A percentile compares a stretch with the other conserved stretches of the same genome.
phyloP scores from a whole-genome alignment of 2,329 filamentous ascomycete species.

The Zelopaecilomyces penicillatus region DNA sequence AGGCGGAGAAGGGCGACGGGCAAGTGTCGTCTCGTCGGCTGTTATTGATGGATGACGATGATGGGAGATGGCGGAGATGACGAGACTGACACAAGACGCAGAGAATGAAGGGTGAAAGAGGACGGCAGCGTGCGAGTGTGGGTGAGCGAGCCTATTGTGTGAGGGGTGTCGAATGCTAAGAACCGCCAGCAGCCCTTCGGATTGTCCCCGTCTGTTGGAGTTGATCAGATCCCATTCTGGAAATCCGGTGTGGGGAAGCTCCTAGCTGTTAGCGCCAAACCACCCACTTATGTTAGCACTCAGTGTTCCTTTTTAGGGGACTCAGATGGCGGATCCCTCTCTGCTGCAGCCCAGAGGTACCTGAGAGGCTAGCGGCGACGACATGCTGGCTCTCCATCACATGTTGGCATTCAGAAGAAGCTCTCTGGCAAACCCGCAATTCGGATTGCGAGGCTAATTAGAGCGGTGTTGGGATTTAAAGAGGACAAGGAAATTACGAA shows the following conservation, averaged over 20 bases:
- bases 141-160: neutral
- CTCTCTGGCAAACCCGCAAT: too few relatives aligned
- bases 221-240: conserved; percentile 8
- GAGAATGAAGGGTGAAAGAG: neutral
- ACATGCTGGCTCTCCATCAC: too few relatives aligned
- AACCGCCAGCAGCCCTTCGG: conserved; percentile 4
- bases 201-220: conserved; percentile 9
- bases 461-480: too few relatives aligned
- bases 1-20: neutral
- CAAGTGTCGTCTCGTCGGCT: neutral
- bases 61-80: conserved; percentile 1
- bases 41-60: neutral
- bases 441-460: too few relatives aligned
- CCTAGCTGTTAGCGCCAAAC: conserved; percentile 1
- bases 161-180: conserved; percentile 7
- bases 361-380: too few relatives aligned
- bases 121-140: neutral
- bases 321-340: too few relatives aligned
- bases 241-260: conserved; percentile 9
- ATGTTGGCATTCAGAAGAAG: too few relatives aligned
- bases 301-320: too few relatives aligned
- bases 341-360: too few relatives aligned
- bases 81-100: neutral
- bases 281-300: too few relatives aligned
- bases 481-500: too few relatives aligned